Evolutionary conservation across 257 asterid species (phyloP).

Genomic region (Solanum sejunctum): DNA sequence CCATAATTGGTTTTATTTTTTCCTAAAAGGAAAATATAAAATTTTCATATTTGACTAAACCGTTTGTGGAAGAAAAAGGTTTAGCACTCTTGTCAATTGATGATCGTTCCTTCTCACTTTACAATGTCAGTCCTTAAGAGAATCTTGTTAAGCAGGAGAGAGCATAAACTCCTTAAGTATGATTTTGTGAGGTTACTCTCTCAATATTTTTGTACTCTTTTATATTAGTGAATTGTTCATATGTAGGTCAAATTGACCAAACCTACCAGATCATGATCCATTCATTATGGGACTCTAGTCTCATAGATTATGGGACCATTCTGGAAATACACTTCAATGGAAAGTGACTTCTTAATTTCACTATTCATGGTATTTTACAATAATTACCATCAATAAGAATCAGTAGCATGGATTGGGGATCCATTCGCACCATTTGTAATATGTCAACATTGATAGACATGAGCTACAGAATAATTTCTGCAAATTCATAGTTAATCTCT

Average conservation of each 20-base stretch:
- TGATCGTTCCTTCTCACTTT: neutral
- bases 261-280: neutral
- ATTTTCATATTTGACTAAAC: neutral
- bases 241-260: neutral
- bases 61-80: neutral
- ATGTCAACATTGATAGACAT: neutral
- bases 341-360: neutral
- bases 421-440: neutral
- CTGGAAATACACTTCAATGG: neutral
- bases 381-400: neutral
- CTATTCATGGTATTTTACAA: neutral
- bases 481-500: neutral
- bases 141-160: neutral
- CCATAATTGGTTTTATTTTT: neutral
- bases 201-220: neutral
- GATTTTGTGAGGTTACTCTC: neutral
- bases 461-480: neutral
- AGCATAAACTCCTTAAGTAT: neutral
- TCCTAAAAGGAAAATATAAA: neutral
- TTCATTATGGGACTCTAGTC: neutral
- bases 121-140: neutral
- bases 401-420: neutral
- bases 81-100: neutral
- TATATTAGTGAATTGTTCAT: neutral
- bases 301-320: neutral